phyloP scores from a whole-genome alignment of 768 basidiomycete species.

The Coprinopsis cinerea region DNA sequence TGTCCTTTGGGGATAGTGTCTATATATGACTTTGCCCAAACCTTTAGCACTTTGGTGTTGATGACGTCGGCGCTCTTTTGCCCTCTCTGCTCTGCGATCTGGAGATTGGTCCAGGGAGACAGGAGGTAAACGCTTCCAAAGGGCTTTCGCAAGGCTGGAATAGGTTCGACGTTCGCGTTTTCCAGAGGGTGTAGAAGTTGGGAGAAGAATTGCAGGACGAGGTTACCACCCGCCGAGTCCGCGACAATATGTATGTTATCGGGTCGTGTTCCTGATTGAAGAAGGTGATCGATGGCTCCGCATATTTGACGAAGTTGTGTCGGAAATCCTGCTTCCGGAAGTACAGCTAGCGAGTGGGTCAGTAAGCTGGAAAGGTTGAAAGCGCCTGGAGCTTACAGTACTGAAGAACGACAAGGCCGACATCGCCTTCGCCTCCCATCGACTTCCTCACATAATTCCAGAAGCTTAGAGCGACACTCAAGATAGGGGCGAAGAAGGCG shows the following conservation, averaged over 20 bases:
- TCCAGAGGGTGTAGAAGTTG: conserved; percentile 30
- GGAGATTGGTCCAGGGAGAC: conserved; percentile 33
- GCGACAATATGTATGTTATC: conserved; percentile 29
- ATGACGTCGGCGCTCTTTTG: too few species aligned
- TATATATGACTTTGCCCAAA: too few species aligned
- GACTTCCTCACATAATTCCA: conserved; percentile 23
- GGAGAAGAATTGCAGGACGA: conserved; percentile 29
- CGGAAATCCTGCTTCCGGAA: conserved; percentile 30
- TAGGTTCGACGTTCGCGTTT: conserved; percentile 16
- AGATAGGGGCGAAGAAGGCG: conserved; percentile 22
- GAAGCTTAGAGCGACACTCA: conserved; percentile 18
- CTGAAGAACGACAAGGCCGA: conserved; percentile 22
- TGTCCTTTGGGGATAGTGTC: too few species aligned
- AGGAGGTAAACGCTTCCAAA: conserved; percentile 30
- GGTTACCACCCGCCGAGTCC: conserved; percentile 36
- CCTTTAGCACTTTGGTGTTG: too few species aligned
- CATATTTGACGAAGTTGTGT: conserved; percentile 26
- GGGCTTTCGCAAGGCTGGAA: conserved; percentile 16
- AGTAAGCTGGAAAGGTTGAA: neutral
- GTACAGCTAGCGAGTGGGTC: conserved; percentile 18
- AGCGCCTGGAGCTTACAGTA: conserved; percentile 21
- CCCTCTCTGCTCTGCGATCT: too few species aligned
- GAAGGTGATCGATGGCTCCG: conserved; percentile 25
- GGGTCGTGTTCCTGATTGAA: conserved; percentile 24
- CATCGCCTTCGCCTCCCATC: conserved; percentile 17